Conservation (phyloP, 2,329 filamentous ascomycete species). For the Diaporthe ampelina region DNA sequence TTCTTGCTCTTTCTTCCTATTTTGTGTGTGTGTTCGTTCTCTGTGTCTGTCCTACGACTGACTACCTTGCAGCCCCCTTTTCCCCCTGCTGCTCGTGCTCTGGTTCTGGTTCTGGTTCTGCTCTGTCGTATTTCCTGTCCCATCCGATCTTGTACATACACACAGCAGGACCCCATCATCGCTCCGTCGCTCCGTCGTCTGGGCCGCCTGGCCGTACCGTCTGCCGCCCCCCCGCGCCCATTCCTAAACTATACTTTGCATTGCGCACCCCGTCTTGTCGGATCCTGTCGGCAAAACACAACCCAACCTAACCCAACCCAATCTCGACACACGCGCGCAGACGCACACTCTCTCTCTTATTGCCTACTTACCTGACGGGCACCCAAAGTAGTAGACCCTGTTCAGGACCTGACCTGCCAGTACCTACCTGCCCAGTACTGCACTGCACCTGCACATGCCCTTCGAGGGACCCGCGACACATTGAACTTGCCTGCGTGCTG, state of each 20-base stretch:
- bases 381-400: slow-evolving; percentile 9
- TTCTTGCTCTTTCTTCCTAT: slow-evolving; percentile 1
- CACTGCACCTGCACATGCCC: slow-evolving; percentile 20
- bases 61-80: slow-evolving; percentile 31
- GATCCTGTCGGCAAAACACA: slow-evolving; percentile 25
- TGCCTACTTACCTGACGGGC: background rate
- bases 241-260: slow-evolving; percentile 11
- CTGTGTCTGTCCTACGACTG: background rate
- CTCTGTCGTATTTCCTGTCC: background rate
- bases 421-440: background rate
- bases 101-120: background rate
- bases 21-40: background rate
- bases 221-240: slow-evolving; percentile 16
- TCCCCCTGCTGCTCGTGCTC: slow-evolving; percentile 11
- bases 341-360: background rate
- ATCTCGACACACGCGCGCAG: slow-evolving; percentile 5
- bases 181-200: background rate
- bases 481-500: slow-evolving; percentile 5
- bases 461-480: slow-evolving; percentile 9
- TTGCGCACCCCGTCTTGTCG: slow-evolving; percentile 33
- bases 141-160: background rate
- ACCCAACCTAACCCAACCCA: slow-evolving; percentile 16
- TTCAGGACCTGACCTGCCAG: too few species aligned
- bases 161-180: slow-evolving; percentile 1
- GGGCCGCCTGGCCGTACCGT: background rate